Evolutionary conservation across 129 eudicot species (phyloP), one percentile per base, ranked within the genome.

Genomic region (Artemisia annua): DNA sequence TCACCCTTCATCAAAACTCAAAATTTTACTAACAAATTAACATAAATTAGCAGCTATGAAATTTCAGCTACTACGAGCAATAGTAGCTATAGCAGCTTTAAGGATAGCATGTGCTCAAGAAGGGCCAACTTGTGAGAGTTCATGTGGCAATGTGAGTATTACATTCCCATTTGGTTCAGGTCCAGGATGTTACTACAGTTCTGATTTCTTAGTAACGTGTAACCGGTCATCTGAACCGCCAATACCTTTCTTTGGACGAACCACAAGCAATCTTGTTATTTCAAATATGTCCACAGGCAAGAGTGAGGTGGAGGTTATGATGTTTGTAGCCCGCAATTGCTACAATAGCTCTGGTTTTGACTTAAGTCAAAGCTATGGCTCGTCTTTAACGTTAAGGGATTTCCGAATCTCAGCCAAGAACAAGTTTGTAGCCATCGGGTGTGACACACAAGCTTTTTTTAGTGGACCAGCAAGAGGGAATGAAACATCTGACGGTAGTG

Each of bases 361-460:
- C 43, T 4, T 32, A 20, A 35, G 32, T 0, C 2, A 15, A 1
- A 69, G 0, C 19, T 32, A 32, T 32, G 0, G 1, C 0, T 32
- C 77, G 8, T 11, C 0, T 17, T 60, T 79, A 18, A 16, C 0
- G 1, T 17, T 64, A 11, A 26, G 48, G 59, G 50, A 56, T 46
- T 74, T 83, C 57, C 14, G 22, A 3, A 51, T 65, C 66, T 83
- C 87, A 0, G 17, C 78, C 7, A 69, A 60, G 35, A 83, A 83
- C 68, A 83, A 24, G 67, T 79, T 83, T 61, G 67, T 71, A 7
- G 81, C 75, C 1, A 48, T 81, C 5, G 85, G 85, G 4, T 85
- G 88, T 19, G 81, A 85, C 79, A 78, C 83, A 11, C 11, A 8
- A 11, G 80, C 86, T 0, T 9, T 17, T 26, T 19, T 78, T 67